phyloP scores from a whole-genome alignment of 345 rosid species.

The Lepidium africanum region DNA sequence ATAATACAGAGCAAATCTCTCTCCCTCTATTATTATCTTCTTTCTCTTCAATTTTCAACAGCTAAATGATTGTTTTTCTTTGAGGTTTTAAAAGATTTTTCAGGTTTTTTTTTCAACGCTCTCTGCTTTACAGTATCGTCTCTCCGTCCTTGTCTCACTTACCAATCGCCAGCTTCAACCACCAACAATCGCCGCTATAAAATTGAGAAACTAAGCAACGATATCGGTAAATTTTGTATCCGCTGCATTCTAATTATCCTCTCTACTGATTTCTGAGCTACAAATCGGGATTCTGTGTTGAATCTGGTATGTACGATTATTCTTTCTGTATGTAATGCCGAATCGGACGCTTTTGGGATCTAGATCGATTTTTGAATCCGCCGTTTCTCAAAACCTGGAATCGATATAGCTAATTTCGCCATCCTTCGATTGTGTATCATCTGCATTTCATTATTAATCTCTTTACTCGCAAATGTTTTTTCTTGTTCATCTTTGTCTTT shows the following conservation, averaged over 20 bases:
- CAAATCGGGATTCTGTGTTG: not conserved
- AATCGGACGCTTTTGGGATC: not conserved
- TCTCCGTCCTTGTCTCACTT: no score
- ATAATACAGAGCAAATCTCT: no score
- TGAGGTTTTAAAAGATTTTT: no score
- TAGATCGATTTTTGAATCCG: not conserved
- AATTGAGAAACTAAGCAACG: not conserved
- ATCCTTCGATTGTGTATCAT: not conserved
- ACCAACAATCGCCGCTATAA: not conserved
- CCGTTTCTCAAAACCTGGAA: not conserved
- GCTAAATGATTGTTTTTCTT: no score
- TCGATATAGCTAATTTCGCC: not conserved
- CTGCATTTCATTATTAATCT: not conserved
- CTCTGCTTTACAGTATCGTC: no score
- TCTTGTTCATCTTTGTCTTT: not conserved
- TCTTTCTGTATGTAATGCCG: not conserved
- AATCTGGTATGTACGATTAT: not conserved
- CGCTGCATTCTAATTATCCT: no score
- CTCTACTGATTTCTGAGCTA: not conserved
- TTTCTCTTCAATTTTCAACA: no score
- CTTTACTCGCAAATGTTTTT: not conserved
- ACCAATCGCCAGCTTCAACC: not conserved
- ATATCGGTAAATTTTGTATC: not conserved
- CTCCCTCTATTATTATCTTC: no score
- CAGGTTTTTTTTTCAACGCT: no score